Percentiles rank a stretch among this genome's conserved stretches.
phyloP scores from a whole-genome alignment of 75 land plant species.

The Cupressus sempervirens region DNA sequence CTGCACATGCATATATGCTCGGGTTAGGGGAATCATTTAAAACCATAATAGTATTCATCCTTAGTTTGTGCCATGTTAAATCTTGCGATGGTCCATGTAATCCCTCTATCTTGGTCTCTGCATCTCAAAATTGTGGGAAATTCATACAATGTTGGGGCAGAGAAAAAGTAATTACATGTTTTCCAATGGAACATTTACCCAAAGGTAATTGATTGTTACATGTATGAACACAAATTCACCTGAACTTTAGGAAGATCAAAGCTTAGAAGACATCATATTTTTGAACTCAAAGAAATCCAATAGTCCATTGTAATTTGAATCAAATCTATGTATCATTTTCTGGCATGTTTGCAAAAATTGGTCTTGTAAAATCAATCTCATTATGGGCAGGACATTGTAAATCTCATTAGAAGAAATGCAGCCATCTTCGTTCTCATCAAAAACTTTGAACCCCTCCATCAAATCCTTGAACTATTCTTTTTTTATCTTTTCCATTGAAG shows the following conservation, averaged over 20 bases:
- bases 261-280: slow-evolving; percentile 35
- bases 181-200: no score
- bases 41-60: no score
- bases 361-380: slow-evolving; percentile 24
- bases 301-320: slow-evolving; percentile 27
- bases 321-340: slow-evolving; percentile 35
- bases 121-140: no score
- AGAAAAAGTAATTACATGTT: no score
- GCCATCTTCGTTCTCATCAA: slow-evolving; percentile 49
- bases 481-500: not conserved
- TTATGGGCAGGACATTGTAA: slow-evolving; percentile 22
- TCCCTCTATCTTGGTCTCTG: no score
- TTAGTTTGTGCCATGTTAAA: no score
- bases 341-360: slow-evolving; percentile 17
- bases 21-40: no score
- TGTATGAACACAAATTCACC: no score
- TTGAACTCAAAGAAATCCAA: slow-evolving; percentile 35
- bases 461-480: slow-evolving; percentile 15
- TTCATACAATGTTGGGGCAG: no score
- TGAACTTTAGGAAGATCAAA: not conserved
- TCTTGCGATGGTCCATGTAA: no score
- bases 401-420: slow-evolving; percentile 52
- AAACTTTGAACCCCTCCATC: slow-evolving; percentile 44
- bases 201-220: no score
- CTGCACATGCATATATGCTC: no score